Evolutionary conservation across 2,329 filamentous ascomycete species (phyloP).

Genomic region (Pseudocercospora fuligena): DNA sequence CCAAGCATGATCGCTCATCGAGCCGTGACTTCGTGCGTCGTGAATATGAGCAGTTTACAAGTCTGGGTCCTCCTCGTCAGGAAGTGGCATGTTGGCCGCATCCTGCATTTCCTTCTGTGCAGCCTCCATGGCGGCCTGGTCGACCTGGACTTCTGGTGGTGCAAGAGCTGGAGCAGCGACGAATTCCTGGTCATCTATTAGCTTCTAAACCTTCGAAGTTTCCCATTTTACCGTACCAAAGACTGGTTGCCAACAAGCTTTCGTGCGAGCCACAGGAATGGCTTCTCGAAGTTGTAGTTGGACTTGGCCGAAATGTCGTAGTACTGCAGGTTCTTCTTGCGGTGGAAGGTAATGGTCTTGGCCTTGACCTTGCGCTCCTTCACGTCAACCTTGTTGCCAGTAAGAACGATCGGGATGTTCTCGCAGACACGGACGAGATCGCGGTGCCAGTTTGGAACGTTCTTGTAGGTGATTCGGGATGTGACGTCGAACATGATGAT

Average conservation of each 20-base stretch:
- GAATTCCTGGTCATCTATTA: slow-evolving; percentile 72
- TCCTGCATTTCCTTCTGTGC: slow-evolving; percentile 88
- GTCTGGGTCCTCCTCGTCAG: slow-evolving; percentile 86
- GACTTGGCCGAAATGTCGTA: slow-evolving; percentile 99
- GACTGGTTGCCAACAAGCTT: slow-evolving; percentile 95
- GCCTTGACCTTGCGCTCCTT: slow-evolving; percentile 99
- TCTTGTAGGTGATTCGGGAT: slow-evolving; percentile 99
- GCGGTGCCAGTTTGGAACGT: slow-evolving; percentile 99
- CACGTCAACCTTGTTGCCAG: slow-evolving; percentile 99
- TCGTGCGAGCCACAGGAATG: slow-evolving; percentile 98
- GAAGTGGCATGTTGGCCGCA: slow-evolving; percentile 82
- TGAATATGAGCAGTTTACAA: slow-evolving; percentile 47
- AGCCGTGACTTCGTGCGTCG: slow-evolving; percentile 30
- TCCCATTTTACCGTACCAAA: slow-evolving; percentile 64
- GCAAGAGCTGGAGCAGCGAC: slow-evolving; percentile 94
- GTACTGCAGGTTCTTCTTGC: slow-evolving; percentile 99
- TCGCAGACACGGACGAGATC: slow-evolving; percentile 99
- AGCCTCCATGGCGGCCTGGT: slow-evolving; percentile 77
- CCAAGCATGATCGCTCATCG: slow-evolving; percentile 23
- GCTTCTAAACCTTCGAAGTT: slow-evolving; percentile 16
- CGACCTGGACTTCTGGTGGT: slow-evolving; percentile 88
- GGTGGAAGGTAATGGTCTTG: slow-evolving; percentile 99
- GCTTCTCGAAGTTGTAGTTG: slow-evolving; percentile 99
- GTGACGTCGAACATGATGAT: slow-evolving; percentile 99
- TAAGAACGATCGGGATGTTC: slow-evolving; percentile 97